These are phyloP conservation scores for Lentinula detonsa DNA, from an alignment of 768 basidiomycete genomes.

Conservation along the genomic window DNA sequence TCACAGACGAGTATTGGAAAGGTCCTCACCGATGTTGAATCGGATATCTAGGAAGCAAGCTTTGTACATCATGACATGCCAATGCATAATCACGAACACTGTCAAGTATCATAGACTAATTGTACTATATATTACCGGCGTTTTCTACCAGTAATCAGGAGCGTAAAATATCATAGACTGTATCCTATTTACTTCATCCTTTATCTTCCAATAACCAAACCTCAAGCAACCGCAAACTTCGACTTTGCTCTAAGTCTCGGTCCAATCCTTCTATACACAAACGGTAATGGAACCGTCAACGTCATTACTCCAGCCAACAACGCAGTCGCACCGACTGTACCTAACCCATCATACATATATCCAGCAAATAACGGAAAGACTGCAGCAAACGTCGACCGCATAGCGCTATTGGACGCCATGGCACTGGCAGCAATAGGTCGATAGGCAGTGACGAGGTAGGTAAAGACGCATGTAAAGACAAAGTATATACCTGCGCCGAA, in stretches of 20 bases:
- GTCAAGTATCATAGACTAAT: no score
- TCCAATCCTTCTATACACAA: constrained; percentile 5
- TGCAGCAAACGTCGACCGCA: constrained; percentile 56
- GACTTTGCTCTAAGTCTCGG: constrained; percentile 2
- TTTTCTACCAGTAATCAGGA: no score
- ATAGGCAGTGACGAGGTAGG: constrained; percentile 66
- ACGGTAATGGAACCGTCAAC: constrained; percentile 1
- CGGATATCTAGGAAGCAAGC: no score
- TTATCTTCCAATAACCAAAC: not conserved
- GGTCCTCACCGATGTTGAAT: no score
- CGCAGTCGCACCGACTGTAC: constrained; percentile 35
- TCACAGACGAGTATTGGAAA: no score
- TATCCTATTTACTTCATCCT: no score
- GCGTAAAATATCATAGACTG: no score
- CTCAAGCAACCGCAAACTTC: not conserved
- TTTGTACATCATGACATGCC: no score
- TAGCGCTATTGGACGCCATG: constrained; percentile 59
- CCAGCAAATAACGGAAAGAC: constrained; percentile 62
- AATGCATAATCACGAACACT: no score
- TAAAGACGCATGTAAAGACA: constrained; percentile 66
- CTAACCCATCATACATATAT: constrained; percentile 56
- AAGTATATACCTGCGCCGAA: constrained; percentile 64
- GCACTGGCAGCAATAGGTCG: constrained; percentile 62
- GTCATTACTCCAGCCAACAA: constrained; percentile 1
- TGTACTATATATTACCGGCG: no score